phyloP scores from a whole-genome alignment of 352 stramenopile species.

The Pythium oligandrum region DNA sequence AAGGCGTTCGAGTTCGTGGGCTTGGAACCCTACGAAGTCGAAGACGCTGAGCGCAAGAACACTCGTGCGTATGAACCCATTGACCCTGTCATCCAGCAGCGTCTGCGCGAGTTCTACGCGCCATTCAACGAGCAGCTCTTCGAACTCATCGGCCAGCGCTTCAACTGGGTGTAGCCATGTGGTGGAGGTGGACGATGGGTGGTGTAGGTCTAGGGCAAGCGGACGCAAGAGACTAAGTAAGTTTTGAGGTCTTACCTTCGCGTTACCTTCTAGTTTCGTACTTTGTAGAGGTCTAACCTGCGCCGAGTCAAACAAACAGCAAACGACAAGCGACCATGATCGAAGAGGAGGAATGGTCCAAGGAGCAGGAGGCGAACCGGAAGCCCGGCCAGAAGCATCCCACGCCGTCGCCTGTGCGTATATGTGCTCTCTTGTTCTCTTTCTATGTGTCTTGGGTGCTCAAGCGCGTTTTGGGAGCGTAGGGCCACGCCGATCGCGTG shows the following conservation, averaged over 20 bases:
- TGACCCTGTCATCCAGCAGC: slow-evolving; percentile 17
- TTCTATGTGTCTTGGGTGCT: neutral
- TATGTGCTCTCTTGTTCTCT: slow-evolving; percentile 1
- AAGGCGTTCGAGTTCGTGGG: slow-evolving; percentile 43
- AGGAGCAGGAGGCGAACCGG: slow-evolving; percentile 85
- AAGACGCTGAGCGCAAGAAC: slow-evolving; percentile 62
- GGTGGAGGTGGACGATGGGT: neutral
- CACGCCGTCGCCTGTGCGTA: slow-evolving; percentile 69
- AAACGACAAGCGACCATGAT: slow-evolving; percentile 36
- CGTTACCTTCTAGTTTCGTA: no score
- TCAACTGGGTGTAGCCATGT: slow-evolving; percentile 19
- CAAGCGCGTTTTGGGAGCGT: neutral
- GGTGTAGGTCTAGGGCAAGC: neutral
- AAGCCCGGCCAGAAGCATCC: slow-evolving; percentile 87
- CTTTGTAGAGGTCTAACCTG: no score
- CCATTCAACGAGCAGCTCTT: slow-evolving; percentile 68
- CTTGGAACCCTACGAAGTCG: slow-evolving; percentile 22
- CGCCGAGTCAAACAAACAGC: neutral
- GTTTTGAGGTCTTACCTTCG: no score
- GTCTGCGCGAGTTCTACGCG: slow-evolving; percentile 57
- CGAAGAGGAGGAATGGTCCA: slow-evolving; percentile 85
- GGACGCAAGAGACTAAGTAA: no score
- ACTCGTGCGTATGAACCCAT: slow-evolving; percentile 51
- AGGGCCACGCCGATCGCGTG: slow-evolving; percentile 85
- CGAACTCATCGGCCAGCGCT: slow-evolving; percentile 39